phyloP scores from a whole-genome alignment of 805 yeast genomes.

The Starmerella floris region DNA sequence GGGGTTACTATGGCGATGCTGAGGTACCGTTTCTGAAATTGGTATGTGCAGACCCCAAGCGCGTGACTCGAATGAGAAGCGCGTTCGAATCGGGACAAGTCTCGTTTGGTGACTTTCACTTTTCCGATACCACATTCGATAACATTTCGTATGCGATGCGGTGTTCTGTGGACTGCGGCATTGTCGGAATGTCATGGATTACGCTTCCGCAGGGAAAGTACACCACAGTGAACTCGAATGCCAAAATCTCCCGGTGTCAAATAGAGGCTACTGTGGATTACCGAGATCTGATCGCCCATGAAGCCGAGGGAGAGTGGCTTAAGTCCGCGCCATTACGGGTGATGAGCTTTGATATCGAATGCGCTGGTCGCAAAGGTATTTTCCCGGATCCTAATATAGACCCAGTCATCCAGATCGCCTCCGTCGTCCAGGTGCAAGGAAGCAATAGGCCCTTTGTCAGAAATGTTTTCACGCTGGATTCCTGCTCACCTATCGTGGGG shows the following conservation, averaged over 20 bases:
- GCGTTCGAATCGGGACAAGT: constrained; percentile 57
- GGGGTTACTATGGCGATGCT: constrained; percentile 80
- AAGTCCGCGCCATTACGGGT: constrained; percentile 88
- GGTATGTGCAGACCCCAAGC: constrained; percentile 49
- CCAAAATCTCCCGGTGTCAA: constrained; percentile 63
- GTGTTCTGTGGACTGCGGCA: constrained; percentile 81
- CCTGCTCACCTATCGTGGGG: constrained; percentile 89
- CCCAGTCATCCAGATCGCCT: constrained; percentile 94
- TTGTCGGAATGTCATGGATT: constrained; percentile 94
- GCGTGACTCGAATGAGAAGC: constrained; percentile 54
- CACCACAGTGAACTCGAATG: constrained; percentile 8
- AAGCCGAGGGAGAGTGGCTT: constrained; percentile 87
- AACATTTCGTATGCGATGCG: constrained; percentile 76
- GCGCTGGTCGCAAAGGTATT: constrained; percentile 94
- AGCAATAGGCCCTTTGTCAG: constrained; percentile 79
- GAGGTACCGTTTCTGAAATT: constrained; percentile 71
- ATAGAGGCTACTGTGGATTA: constrained; percentile 65
- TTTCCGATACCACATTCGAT: constrained; percentile 47
- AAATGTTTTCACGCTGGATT: constrained; percentile 83
- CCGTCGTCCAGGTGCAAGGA: constrained; percentile 77
- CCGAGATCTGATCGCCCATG: constrained; percentile 57
- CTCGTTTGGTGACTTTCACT: constrained; percentile 6
- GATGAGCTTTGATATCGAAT: constrained; percentile 90
- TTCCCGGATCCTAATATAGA: constrained; percentile 92
- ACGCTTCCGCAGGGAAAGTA: constrained; percentile 72